Evolutionary conservation across 2,329 filamentous ascomycete genomes (phyloP), one percentile per base, ranked within the genome.

Genomic region (Ceratocystis papillata): DNA sequence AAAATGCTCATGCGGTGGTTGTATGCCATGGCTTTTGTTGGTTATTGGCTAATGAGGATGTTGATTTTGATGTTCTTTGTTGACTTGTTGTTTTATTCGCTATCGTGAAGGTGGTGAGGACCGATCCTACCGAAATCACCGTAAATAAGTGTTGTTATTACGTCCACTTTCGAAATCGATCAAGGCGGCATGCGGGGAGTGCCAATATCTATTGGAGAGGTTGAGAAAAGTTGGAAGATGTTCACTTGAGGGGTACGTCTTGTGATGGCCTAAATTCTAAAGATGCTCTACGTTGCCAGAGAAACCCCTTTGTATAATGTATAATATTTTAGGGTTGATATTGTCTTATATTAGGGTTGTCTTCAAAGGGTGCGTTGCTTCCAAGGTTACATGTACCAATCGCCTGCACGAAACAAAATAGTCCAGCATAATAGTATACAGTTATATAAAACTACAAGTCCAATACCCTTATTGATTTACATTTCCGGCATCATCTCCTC

Each of bases 1-100:
- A 84, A 78, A 72, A 85, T 85, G 73, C 82, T 84, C 81, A 83
- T 83, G 70, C 83, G 76, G 67, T 79, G 77, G 67, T 84, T 84
- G 76, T 80, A 85, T 62, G 83, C 75, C 83, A 85, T 85, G 33
- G 37, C 37, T 41, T 8, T 63, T 46, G 53, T 33, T n/a, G 37
- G 33, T 8, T 17, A 17, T 41, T 12, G 37, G 37, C 37, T 15
- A 41, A 41, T 15, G 10, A 15, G 3, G 3, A 15, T 15, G 37
- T 41, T 41, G 37, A 41, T 17, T 10, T 37, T 60, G 55, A 15
- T n/a, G 25, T 60, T 50, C 20, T 46, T 60, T 60, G 48, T 53
- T 53, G 48, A 5, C 15, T 22, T 28, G 37, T 41, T 41, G 37
- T 15, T 12, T 41, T 41, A 5, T 41, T 41, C 37, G 37, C 37